A percentile compares a stretch with the other conserved stretches of the same genome.
Evolutionary conservation across 108 stramenopile species (phyloP).

Genomic region (Stephanodiscus minutulus): DNA sequence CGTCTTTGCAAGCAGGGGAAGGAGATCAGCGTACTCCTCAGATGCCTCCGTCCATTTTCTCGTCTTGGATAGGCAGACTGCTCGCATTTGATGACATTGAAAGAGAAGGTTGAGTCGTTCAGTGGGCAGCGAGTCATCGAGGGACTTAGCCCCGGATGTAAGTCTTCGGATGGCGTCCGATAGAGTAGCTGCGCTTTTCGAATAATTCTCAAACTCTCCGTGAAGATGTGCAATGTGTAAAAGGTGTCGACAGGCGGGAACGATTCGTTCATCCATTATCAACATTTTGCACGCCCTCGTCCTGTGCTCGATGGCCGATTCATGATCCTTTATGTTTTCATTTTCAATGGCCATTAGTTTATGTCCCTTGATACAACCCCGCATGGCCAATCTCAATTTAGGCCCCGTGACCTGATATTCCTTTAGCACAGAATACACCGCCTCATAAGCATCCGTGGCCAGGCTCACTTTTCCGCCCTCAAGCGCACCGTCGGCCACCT

Average conservation of each 20-base stretch:
- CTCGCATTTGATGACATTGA: slow-evolving; percentile 36
- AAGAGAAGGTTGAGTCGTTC: slow-evolving; percentile 26
- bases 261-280: slow-evolving; percentile 13
- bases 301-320: slow-evolving; percentile 34
- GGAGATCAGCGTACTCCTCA: slow-evolving; percentile 37
- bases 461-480: slow-evolving; percentile 27
- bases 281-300: slow-evolving; percentile 30
- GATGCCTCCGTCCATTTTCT: slow-evolving; percentile 31
- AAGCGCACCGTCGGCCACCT: slow-evolving; percentile 30
- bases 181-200: slow-evolving; percentile 18
- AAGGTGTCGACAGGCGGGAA: slow-evolving; percentile 42
- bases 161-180: slow-evolving; percentile 31
- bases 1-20: slow-evolving; percentile 31
- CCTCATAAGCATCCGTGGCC: slow-evolving; percentile 42
- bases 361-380: slow-evolving; percentile 44
- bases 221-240: slow-evolving; percentile 36
- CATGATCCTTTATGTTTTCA: slow-evolving; percentile 28
- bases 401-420: slow-evolving; percentile 12
- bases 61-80: slow-evolving; percentile 28
- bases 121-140: slow-evolving; percentile 32
- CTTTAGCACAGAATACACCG: slow-evolving; percentile 14
- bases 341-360: slow-evolving; percentile 32
- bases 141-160: slow-evolving; percentile 19
- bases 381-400: slow-evolving; percentile 1
- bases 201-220: slow-evolving; percentile 19